These are phyloP conservation scores for Uronychia setigera DNA, from an alignment of 73 alveolate species.

Conservation along the genomic window DNA sequence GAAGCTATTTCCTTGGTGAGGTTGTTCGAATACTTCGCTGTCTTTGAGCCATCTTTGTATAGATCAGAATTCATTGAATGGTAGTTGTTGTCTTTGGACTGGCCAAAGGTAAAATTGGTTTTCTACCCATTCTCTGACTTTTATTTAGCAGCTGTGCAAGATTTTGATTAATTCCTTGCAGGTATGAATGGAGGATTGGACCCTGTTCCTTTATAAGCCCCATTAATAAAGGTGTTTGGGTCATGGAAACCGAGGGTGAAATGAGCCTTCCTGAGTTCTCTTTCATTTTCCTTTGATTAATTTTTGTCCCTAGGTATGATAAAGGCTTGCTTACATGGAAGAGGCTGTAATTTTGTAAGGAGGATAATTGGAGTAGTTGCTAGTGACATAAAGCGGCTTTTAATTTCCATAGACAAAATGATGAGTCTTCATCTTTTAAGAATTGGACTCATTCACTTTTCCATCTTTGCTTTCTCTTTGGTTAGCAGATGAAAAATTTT, in stretches of 20 bases:
- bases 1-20: not conserved
- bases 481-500: not conserved
- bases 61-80: not conserved
- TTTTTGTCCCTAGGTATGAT: not conserved
- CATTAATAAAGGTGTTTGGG: not conserved
- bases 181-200: not conserved
- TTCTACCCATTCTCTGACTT: not conserved
- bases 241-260: not conserved
- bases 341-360: not conserved
- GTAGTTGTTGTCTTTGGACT: not conserved
- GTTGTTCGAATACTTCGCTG: not conserved
- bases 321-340: not conserved
- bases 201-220: not conserved
- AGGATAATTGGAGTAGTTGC: not conserved
- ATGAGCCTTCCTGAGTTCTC: not conserved
- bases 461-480: not conserved
- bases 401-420: not conserved
- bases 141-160: not conserved
- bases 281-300: not conserved
- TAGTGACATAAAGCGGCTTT: not conserved
- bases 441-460: not conserved
- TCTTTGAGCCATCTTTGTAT: not conserved
- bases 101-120: not conserved
- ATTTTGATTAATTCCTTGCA: too few species aligned
- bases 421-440: not conserved